Evolutionary conservation across 306 rosid genomes (phyloP).

Genomic region (Lagenaria siceraria): DNA sequence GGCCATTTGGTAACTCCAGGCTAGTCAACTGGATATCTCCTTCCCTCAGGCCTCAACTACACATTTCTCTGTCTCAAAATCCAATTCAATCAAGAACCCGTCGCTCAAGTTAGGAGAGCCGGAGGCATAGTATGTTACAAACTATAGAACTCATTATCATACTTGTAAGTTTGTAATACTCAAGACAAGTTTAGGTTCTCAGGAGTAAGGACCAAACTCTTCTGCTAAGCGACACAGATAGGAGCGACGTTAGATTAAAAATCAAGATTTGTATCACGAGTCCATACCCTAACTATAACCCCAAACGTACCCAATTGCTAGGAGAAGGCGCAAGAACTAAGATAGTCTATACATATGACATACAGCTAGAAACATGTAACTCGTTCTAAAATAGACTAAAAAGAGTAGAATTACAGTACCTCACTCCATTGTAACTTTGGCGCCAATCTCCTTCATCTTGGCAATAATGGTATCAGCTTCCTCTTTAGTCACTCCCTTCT

Average conservation of each 20-base stretch:
- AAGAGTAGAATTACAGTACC: slow-evolving; percentile 22
- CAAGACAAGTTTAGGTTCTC: background rate
- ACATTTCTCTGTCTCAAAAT: background rate
- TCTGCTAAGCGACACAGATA: background rate
- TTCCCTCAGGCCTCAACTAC: background rate
- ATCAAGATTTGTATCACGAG: background rate
- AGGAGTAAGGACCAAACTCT: background rate
- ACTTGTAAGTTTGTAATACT: background rate
- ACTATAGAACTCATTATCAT: background rate
- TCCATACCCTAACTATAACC: background rate
- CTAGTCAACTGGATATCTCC: background rate
- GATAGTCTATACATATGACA: background rate
- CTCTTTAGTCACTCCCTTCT: slow-evolving; percentile 83
- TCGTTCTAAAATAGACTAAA: background rate
- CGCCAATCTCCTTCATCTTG: slow-evolving; percentile 85
- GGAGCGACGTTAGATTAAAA: background rate
- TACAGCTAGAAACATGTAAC: background rate
- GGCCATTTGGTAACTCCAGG: background rate
- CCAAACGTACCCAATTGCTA: background rate
- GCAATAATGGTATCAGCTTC: slow-evolving; percentile 71
- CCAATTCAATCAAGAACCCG: background rate
- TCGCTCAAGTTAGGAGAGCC: background rate
- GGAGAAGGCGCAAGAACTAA: background rate
- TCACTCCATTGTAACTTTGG: slow-evolving; percentile 78
- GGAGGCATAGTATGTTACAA: background rate